These are phyloP conservation scores for Hippophae tibetana DNA, from an alignment of 306 rosid species.

Conservation along the genomic window DNA sequence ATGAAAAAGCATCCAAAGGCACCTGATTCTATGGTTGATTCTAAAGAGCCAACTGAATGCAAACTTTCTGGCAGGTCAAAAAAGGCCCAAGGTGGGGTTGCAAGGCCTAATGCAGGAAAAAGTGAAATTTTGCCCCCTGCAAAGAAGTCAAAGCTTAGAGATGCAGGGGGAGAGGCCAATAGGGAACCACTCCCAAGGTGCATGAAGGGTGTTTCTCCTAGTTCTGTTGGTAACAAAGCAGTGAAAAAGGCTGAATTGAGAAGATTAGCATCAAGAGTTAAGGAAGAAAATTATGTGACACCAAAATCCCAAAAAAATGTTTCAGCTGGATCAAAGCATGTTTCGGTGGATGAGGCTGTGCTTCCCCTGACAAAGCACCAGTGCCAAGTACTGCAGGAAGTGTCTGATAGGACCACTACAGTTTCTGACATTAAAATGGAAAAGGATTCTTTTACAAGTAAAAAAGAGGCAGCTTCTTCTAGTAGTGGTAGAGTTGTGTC, in stretches of 20 bases:
- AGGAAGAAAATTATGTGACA: constrained; percentile 40
- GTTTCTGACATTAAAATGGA: constrained; percentile 42
- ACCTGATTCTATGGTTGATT: constrained; percentile 22
- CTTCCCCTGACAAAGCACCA: constrained; percentile 42
- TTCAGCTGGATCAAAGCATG: constrained; percentile 22
- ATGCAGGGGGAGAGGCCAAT: constrained; percentile 30
- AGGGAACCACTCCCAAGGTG: constrained; percentile 33
- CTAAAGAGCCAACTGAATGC: constrained; percentile 29
- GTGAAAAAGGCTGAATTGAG: constrained; percentile 39
- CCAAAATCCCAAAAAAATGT: constrained; percentile 30
- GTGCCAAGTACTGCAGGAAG: constrained; percentile 38
- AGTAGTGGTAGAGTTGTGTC: constrained; percentile 25
- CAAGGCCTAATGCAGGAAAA: constrained; percentile 36
- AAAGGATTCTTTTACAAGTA: constrained; percentile 25
- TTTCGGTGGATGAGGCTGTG: constrained; percentile 38
- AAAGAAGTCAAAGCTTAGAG: constrained; percentile 49
- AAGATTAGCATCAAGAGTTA: constrained; percentile 34
- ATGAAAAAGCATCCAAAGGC: constrained; percentile 30
- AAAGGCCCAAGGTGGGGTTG: constrained; percentile 37
- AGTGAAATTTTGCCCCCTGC: constrained; percentile 42
- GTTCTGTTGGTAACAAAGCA: constrained; percentile 34
- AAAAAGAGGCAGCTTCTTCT: constrained; percentile 27
- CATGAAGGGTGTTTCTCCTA: constrained; percentile 33
- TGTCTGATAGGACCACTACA: constrained; percentile 36
- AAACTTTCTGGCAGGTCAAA: constrained; percentile 33